Percentiles rank a stretch among this genome's conserved stretches.
Evolutionary conservation across 2,329 filamentous ascomycete species (phyloP).

Genomic region (Aspergillaceae sp.): DNA sequence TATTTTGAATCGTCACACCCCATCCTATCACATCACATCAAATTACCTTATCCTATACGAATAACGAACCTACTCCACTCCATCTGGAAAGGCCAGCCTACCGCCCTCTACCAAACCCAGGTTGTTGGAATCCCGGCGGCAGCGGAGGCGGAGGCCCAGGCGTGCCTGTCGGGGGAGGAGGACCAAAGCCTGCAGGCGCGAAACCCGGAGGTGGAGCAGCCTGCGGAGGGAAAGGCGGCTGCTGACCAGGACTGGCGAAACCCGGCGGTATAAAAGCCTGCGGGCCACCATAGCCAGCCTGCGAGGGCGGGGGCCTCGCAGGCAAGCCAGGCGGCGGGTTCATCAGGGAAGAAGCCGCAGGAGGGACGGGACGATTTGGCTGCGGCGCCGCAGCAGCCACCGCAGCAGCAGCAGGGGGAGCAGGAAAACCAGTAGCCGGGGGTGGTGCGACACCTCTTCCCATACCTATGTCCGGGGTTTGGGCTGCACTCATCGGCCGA

Average conservation of each 20-base stretch:
- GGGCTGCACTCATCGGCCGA: conserved; percentile 9
- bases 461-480: too few species aligned
- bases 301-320: conserved; percentile 60
- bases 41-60: not conserved
- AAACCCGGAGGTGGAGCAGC: conserved; percentile 45
- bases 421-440: too few species aligned
- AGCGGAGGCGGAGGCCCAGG: conserved; percentile 25
- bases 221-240: conserved; percentile 24
- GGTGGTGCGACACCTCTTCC: too few species aligned
- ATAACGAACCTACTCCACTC: not conserved
- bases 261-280: conserved; percentile 33
- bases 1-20: not conserved
- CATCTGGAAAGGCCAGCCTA: conserved; percentile 13
- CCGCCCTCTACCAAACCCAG: conserved; percentile 29
- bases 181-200: conserved; percentile 42
- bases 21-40: conserved; percentile 6
- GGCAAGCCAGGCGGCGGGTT: conserved; percentile 49
- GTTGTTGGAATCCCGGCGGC: conserved; percentile 37
- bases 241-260: conserved; percentile 27
- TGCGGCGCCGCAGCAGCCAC: conserved; percentile 13
- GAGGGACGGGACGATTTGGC: conserved; percentile 48
- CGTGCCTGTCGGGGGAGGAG: conserved; percentile 22
- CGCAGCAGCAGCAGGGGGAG: too few species aligned
- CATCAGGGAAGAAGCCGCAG: conserved; percentile 40
- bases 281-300: conserved; percentile 59